phyloP scores from a whole-genome alignment of 306 rosid genomes.

The Cicer pinnatifidum region DNA sequence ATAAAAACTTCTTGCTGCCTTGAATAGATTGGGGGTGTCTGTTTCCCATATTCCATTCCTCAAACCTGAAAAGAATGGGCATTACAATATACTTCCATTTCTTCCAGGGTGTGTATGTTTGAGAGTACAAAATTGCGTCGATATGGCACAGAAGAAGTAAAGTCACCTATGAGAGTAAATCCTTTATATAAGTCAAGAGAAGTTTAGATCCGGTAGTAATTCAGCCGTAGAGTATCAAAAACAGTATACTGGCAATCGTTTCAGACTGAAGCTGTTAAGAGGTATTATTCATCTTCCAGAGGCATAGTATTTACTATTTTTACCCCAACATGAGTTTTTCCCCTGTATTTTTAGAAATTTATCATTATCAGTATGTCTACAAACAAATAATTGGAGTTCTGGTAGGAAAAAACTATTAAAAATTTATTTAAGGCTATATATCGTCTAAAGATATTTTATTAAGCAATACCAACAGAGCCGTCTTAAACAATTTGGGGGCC shows the following conservation, averaged over 20 bases:
- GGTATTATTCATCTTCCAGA: slow-evolving; percentile 55
- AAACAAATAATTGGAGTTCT: slow-evolving; percentile 7
- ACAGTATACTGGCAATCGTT: slow-evolving; percentile 45
- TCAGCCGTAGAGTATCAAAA: slow-evolving; percentile 44
- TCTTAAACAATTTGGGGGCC: no score
- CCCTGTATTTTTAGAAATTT: slow-evolving; percentile 57
- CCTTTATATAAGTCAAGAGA: slow-evolving; percentile 36
- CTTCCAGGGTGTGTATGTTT: slow-evolving; percentile 18
- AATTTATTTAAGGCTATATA: not conserved
- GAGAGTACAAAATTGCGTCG: slow-evolving; percentile 11
- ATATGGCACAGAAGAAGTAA: slow-evolving; percentile 26
- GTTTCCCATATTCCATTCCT: slow-evolving; percentile 38
- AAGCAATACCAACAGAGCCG: not conserved
- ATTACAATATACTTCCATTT: slow-evolving; percentile 35
- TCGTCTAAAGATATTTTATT: not conserved
- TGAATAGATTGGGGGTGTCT: slow-evolving; percentile 32
- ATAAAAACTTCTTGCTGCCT: slow-evolving; percentile 30
- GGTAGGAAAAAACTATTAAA: slow-evolving; percentile 21
- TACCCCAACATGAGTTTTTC: slow-evolving; percentile 79
- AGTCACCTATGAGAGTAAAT: slow-evolving; percentile 55
- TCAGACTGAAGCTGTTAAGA: slow-evolving; percentile 38
- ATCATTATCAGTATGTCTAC: slow-evolving; percentile 32
- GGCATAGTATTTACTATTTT: slow-evolving; percentile 51
- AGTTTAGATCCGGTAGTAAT: slow-evolving; percentile 43
- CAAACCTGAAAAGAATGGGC: slow-evolving; percentile 48